Evolutionary conservation across 345 rosid genomes (phyloP).

Genomic region (Anastatica hierochuntica): DNA sequence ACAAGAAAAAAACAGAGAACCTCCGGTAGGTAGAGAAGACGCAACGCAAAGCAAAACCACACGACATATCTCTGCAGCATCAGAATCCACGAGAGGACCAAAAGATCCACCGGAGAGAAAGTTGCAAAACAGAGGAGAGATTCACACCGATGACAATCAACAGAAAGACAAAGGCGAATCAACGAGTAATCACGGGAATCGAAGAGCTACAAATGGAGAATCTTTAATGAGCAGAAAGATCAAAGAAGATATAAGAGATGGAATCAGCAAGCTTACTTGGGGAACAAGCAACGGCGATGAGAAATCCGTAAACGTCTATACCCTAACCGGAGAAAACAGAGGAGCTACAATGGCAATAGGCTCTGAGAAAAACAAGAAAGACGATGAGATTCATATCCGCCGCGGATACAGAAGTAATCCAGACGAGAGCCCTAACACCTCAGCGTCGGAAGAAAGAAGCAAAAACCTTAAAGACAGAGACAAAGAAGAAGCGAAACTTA

Average conservation of each 20-base stretch:
- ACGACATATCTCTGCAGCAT: slow-evolving; percentile 22
- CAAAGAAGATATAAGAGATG: slow-evolving; percentile 50
- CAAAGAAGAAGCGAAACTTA: slow-evolving; percentile 24
- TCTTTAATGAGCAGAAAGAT: slow-evolving; percentile 29
- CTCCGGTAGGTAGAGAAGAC: slow-evolving; percentile 17
- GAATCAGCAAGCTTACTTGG: slow-evolving; percentile 40
- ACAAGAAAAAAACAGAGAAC: slow-evolving; percentile 14
- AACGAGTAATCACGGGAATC: slow-evolving; percentile 5
- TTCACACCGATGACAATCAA: slow-evolving; percentile 23
- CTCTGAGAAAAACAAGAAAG: slow-evolving; percentile 38
- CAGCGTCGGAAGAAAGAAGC: slow-evolving; percentile 38
- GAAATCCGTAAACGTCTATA: slow-evolving; percentile 34
- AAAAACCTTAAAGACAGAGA: slow-evolving; percentile 16
- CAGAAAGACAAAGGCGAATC: slow-evolving; percentile 20
- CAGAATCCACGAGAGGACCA: slow-evolving; percentile 17
- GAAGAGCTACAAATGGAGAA: slow-evolving; percentile 24
- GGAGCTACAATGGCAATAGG: slow-evolving; percentile 63
- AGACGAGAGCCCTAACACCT: slow-evolving; percentile 44
- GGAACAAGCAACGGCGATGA: slow-evolving; percentile 35
- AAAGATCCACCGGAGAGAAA: slow-evolving; percentile 16
- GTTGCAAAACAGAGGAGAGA: slow-evolving; percentile 18
- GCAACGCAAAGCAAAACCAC: slow-evolving; percentile 15
- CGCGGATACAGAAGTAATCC: slow-evolving; percentile 53
- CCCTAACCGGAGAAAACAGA: slow-evolving; percentile 79
- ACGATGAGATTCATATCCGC: slow-evolving; percentile 42